Conservation (phyloP, 441 rosid genomes). For the Raphanus hybrid region DNA sequence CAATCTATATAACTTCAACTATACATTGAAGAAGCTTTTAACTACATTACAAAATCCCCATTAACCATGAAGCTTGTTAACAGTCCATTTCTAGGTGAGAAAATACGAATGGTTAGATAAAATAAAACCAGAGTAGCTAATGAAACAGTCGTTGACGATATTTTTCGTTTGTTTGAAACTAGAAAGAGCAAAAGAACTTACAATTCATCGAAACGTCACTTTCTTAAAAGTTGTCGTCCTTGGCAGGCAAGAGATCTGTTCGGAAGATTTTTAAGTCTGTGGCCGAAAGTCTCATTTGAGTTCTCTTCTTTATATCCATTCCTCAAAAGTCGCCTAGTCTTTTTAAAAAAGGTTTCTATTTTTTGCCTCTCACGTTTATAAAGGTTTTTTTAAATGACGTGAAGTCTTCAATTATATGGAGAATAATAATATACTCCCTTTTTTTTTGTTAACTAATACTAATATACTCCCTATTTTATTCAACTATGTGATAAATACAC, state of each 20-base stretch:
- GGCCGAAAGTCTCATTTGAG: slow-evolving; percentile 3
- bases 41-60: too few relatives aligned
- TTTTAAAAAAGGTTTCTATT: background rate
- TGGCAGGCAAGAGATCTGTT: background rate
- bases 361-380: background rate
- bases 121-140: too few relatives aligned
- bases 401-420: slow-evolving; percentile 8
- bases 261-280: background rate
- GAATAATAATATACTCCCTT: background rate
- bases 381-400: background rate
- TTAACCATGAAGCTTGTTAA: too few relatives aligned
- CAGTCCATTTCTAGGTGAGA: too few relatives aligned
- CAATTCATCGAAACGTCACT: background rate
- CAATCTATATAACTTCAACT: too few relatives aligned
- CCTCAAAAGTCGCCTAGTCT: slow-evolving; percentile 2
- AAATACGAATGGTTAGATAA: too few relatives aligned
- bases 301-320: slow-evolving; percentile 13
- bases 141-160: too few relatives aligned
- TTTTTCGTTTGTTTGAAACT: too few relatives aligned
- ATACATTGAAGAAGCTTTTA: too few relatives aligned
- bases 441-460: background rate
- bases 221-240: slow-evolving; percentile 12
- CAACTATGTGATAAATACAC: background rate
- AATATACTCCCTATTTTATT: background rate
- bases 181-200: background rate